Conservation (phyloP, 2,329 filamentous ascomycete species). For the Fusarium tanahbumbuense region DNA sequence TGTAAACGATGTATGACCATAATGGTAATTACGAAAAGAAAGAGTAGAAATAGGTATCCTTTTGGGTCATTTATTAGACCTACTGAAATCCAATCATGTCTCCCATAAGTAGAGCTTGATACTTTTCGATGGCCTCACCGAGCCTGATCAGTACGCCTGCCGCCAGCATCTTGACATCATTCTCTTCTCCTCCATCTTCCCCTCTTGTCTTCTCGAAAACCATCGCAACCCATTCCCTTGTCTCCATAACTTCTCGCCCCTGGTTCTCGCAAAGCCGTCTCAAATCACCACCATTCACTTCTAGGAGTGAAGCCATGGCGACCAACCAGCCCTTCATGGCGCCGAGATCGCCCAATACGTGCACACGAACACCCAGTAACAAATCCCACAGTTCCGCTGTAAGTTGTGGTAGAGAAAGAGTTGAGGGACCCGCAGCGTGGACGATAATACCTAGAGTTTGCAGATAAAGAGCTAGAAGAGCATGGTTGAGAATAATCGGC, state of each 20-base stretch:
- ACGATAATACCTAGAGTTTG: slow-evolving; percentile 88
- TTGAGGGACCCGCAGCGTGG: slow-evolving; percentile 84
- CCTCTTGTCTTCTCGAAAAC: slow-evolving; percentile 75
- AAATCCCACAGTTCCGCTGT: slow-evolving; percentile 87
- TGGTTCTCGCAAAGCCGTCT: slow-evolving; percentile 78
- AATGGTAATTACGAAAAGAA: slow-evolving; percentile 34
- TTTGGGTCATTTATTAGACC: neutral
- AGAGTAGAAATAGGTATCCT: neutral
- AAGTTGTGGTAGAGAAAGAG: slow-evolving; percentile 79
- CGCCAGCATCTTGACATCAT: slow-evolving; percentile 80
- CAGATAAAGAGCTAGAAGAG: slow-evolving; percentile 81
- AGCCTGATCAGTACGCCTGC: slow-evolving; percentile 82
- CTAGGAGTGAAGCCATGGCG: slow-evolving; percentile 80
- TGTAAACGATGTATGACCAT: slow-evolving; percentile 20
- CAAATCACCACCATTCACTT: slow-evolving; percentile 81
- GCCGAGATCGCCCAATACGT: slow-evolving; percentile 69
- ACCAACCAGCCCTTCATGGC: slow-evolving; percentile 83
- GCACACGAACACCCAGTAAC: slow-evolving; percentile 75
- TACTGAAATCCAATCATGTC: slow-evolving; percentile 63
- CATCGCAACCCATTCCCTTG: slow-evolving; percentile 83
- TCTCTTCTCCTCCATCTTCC: slow-evolving; percentile 73
- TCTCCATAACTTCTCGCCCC: slow-evolving; percentile 83
- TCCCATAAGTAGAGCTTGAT: slow-evolving; percentile 81
- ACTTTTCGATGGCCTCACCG: slow-evolving; percentile 84
- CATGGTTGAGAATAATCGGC: slow-evolving; percentile 75